These are phyloP conservation scores for Pseudozyma sp. DNA, from an alignment of 1,284 basidiomycete genomes.

Conservation along the genomic window DNA sequence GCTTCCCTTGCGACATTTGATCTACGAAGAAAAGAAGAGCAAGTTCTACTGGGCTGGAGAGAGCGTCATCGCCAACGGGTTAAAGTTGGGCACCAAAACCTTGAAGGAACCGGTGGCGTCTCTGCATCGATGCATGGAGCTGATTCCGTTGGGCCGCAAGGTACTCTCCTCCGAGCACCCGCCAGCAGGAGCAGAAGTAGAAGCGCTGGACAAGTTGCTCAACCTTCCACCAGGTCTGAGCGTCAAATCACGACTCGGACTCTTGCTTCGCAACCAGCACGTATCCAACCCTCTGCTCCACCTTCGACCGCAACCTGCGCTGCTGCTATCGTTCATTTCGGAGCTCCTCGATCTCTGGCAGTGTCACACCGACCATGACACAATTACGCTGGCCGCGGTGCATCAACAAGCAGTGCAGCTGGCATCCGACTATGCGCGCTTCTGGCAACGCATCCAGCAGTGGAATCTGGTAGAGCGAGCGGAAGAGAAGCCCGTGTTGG, in stretches of 20 bases:
- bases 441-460: slow-evolving; percentile 45
- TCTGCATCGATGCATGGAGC: slow-evolving; percentile 35
- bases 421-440: slow-evolving; percentile 30
- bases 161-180: slow-evolving; percentile 21
- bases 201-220: slow-evolving; percentile 24
- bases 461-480: slow-evolving; percentile 31
- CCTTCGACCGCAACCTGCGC: slow-evolving; percentile 33
- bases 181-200: slow-evolving; percentile 1
- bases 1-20: slow-evolving; percentile 42
- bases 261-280: slow-evolving; percentile 47
- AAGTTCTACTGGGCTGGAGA: slow-evolving; percentile 59
- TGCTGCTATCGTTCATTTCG: slow-evolving; percentile 50
- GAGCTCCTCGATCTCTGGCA: slow-evolving; percentile 36
- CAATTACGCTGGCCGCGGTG: slow-evolving; percentile 1
- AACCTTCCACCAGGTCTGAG: slow-evolving; percentile 32
- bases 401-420: slow-evolving; percentile 21
- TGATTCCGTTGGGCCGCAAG: slow-evolving; percentile 28
- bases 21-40: slow-evolving; percentile 57
- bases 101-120: slow-evolving; percentile 57
- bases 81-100: slow-evolving; percentile 61
- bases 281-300: slow-evolving; percentile 34
- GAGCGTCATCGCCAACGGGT: slow-evolving; percentile 53
- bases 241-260: slow-evolving; percentile 33
- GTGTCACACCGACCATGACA: slow-evolving; percentile 10
- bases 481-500: slow-evolving; percentile 52